These are phyloP conservation scores for Meredithiella fracta DNA, from an alignment of 2,329 filamentous ascomycete genomes.

Conservation along the genomic window DNA sequence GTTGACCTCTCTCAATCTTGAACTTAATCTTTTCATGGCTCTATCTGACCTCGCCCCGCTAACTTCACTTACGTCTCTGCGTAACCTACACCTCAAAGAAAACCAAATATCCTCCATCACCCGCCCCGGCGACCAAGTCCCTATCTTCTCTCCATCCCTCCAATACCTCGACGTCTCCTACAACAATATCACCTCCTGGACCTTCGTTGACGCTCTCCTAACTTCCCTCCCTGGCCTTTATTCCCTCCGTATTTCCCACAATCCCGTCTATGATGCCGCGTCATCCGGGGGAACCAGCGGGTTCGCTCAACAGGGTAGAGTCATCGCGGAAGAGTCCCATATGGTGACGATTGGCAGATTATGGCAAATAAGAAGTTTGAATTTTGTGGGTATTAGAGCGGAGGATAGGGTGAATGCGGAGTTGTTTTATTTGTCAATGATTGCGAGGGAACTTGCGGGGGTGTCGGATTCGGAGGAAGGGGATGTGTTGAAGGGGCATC, in stretches of 20 bases:
- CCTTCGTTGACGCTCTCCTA: constrained; percentile 54
- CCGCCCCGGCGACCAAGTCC: constrained; percentile 19
- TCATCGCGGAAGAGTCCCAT: constrained; percentile 52
- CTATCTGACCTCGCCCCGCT: constrained; percentile 43
- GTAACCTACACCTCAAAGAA: constrained; percentile 54
- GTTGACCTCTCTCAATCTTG: constrained; percentile 49
- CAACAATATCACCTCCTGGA: constrained; percentile 54
- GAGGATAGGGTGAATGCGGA: constrained; percentile 77
- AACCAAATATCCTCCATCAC: constrained; percentile 44
- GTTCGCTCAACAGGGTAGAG: constrained; percentile 28
- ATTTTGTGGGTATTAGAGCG: constrained; percentile 53
- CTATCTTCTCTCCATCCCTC: constrained; percentile 37
- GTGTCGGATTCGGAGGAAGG: constrained; percentile 35
- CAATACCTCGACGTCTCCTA: constrained; percentile 58
- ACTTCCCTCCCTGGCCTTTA: constrained; percentile 54
- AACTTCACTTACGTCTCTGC: constrained; percentile 32
- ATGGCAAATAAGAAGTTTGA: constrained; percentile 48
- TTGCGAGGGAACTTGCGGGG: constrained; percentile 55
- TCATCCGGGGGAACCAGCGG: constrained; percentile 21
- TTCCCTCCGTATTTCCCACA: constrained; percentile 66
- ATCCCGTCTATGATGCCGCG: constrained; percentile 54
- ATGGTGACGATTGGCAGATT: constrained; percentile 76
- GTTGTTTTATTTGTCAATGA: constrained; percentile 78
- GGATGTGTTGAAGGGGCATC: constrained; percentile 46
- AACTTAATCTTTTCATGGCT: constrained; percentile 51